Evolutionary conservation across 164 flowering plant species (phyloP), one percentile per base, ranked within the genome.

Genomic region (Berberis vulgaris): DNA sequence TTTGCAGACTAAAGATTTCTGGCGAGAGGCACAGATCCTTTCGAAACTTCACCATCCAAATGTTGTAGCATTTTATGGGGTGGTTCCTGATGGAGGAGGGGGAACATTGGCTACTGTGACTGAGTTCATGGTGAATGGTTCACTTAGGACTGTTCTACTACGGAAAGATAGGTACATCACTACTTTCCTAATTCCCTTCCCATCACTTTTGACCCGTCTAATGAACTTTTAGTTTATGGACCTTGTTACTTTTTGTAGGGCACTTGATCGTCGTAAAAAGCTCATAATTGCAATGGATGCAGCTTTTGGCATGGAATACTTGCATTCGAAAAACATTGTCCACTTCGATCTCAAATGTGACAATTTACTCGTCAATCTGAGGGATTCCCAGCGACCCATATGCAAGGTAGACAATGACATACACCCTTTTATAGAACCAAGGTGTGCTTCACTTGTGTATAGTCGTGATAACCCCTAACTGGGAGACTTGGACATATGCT

Each of bases 261-360:
- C 70, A 57, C 82, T 89, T 71, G 97, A 89, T 75, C 83, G 79
- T n/a, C 86, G 90, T 50, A 90, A 73, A 73, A 83, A 74, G 78
- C 83, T 90, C 43, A 78, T 83, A 52, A 82, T 90, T 65, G 87
- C 92, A 66, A 72, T 86, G 87, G 95, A 90, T 81, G 92, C 97
- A 57, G 94, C 97, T 66, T 90, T 90, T 75, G 97, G 97, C 57
- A 90, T 90, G 97, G 97, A 90, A 67, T 90, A 90, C 76, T 72
- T 90, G 74, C 97, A 90, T 75, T 67, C 78, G 65, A 90, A 81
- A 73, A 84, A 79, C 66, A 86, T 90, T 49, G 91, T 90, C 54
- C 97, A 90, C 72, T 90, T 90, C 73, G 97, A 90, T 77, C 75
- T 90, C 72, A 90, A 90, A 70, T 90, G 97, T 76, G 97, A 90